Evolutionary conservation across 1,284 basidiomycete species (phyloP), one percentile per base, ranked within the genome.

Genomic region (Rhodotorula sp.): DNA sequence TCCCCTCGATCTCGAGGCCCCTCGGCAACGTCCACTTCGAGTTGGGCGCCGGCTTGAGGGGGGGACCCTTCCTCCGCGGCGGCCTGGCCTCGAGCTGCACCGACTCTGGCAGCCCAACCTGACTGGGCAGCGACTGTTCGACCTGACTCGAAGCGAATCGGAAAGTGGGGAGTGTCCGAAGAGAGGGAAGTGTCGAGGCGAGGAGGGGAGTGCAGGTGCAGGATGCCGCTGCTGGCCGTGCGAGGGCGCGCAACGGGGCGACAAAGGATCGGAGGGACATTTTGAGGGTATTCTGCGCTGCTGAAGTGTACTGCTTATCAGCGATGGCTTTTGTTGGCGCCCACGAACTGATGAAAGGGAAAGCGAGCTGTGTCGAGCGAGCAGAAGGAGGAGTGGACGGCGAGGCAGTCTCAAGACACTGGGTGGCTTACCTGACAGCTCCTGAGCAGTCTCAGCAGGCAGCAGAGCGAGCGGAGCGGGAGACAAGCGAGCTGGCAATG

Each of bases 21-120:
- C 68, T 71, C n/a, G 74, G 69, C 11, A 75, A 69, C 10, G 64
- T 59, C 57, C 64, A 73, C n/a, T 59, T 62, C 15, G 60, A 63
- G 10, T 58, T 58, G 15, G 67, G 69, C 24, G 53, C 56, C 2
- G 64, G 70, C 1, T 59, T 53, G 11, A n/a, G 51, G 2, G 62
- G 55, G 37, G 63, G 58, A 61, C 40, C 40, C 40, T 44, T 44
- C 40, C 40, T 44, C 40, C 40, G 40, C 16, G 40, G 40, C 40
- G 10, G 40, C 40, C 40, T 18, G 9, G 40, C 11, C 40, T 44
- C 40, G 11, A 44, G 9, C 40, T 15, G 40, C 40, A 13, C 16
- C 13, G 11, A 15, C 16, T 44, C 13, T 3, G 10, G 11, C 40
- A 44, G 40, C 5, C 3, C 40, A 44, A 15, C 40, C 16, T 44